Conservation (phyloP, 306 rosid species). For the Sophora flavescens region DNA sequence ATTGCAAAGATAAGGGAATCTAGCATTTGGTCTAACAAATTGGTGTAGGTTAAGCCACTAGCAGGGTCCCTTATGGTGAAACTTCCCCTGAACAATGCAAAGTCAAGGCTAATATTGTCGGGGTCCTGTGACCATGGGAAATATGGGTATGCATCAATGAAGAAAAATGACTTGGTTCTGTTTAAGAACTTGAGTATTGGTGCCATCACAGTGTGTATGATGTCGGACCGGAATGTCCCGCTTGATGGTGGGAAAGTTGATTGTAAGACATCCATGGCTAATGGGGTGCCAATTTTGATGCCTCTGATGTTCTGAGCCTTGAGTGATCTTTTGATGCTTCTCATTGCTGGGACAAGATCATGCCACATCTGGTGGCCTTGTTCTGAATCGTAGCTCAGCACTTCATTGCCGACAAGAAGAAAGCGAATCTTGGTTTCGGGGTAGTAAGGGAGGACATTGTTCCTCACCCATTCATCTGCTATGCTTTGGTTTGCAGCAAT, state of each 20-base stretch:
- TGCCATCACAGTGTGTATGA: slow-evolving; percentile 52
- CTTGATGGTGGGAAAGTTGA: slow-evolving; percentile 75
- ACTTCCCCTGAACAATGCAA: slow-evolving; percentile 59
- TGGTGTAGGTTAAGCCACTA: slow-evolving; percentile 66
- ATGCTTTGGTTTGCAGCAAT: slow-evolving; percentile 64
- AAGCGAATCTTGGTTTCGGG: slow-evolving; percentile 66
- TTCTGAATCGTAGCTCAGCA: slow-evolving; percentile 64
- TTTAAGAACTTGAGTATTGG: slow-evolving; percentile 73
- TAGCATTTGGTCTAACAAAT: slow-evolving; percentile 88
- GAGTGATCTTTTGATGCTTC: slow-evolving; percentile 60
- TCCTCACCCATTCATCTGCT: slow-evolving; percentile 79
- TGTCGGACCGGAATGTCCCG: slow-evolving; percentile 55
- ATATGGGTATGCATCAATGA: slow-evolving; percentile 79
- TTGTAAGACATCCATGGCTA: slow-evolving; percentile 77
- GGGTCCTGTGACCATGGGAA: slow-evolving; percentile 77
- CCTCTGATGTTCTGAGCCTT: slow-evolving; percentile 45
- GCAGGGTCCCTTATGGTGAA: slow-evolving; percentile 48
- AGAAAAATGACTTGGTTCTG: slow-evolving; percentile 72
- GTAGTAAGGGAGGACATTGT: slow-evolving; percentile 66
- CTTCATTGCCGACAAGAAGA: slow-evolving; percentile 82
- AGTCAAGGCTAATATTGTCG: slow-evolving; percentile 61
- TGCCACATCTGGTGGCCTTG: slow-evolving; percentile 64
- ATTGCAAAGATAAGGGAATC: slow-evolving; percentile 79
- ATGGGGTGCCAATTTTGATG: slow-evolving; percentile 77
- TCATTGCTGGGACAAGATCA: slow-evolving; percentile 83